These are phyloP conservation scores for Sicyos baderoa DNA, from an alignment of 306 rosid species.

Conservation along the genomic window DNA sequence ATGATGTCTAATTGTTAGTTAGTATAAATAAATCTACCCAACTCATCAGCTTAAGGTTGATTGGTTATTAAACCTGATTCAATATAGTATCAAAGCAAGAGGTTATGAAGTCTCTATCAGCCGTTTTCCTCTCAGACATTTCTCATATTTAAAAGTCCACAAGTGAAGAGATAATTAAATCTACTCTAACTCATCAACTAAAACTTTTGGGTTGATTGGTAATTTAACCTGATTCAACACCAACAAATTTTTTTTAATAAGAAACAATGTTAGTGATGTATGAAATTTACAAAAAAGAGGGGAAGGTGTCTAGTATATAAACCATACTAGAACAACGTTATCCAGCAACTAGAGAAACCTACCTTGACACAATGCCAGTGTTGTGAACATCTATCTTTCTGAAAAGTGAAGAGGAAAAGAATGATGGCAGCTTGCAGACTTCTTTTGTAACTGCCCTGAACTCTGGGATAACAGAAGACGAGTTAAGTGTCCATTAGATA, in stretches of 20 bases:
- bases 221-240: too few species aligned
- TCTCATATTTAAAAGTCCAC: too few species aligned
- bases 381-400: slow-evolving; percentile 65
- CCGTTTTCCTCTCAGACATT: too few species aligned
- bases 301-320: neutral
- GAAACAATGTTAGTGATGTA: neutral
- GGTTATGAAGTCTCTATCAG: too few species aligned
- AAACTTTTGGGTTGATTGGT: too few species aligned
- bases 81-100: too few species aligned
- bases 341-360: slow-evolving; percentile 19
- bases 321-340: slow-evolving; percentile 4
- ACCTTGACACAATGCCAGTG: slow-evolving; percentile 86
- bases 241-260: too few species aligned
- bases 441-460: slow-evolving; percentile 80
- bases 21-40: too few species aligned
- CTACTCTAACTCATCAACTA: too few species aligned
- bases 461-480: slow-evolving; percentile 45
- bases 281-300: neutral
- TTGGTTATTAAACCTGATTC: too few species aligned
- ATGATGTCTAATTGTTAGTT: neutral
- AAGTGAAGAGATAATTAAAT: too few species aligned
- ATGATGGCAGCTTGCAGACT: slow-evolving; percentile 95
- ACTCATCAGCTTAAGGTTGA: too few species aligned
- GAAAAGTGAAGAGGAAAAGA: slow-evolving; percentile 66
- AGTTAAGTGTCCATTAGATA: slow-evolving; percentile 27